Percentiles rank a stretch among this genome's conserved stretches.
Conservation (phyloP, 164 flowering plant genomes). For the Magnolia changhungtana region DNA sequence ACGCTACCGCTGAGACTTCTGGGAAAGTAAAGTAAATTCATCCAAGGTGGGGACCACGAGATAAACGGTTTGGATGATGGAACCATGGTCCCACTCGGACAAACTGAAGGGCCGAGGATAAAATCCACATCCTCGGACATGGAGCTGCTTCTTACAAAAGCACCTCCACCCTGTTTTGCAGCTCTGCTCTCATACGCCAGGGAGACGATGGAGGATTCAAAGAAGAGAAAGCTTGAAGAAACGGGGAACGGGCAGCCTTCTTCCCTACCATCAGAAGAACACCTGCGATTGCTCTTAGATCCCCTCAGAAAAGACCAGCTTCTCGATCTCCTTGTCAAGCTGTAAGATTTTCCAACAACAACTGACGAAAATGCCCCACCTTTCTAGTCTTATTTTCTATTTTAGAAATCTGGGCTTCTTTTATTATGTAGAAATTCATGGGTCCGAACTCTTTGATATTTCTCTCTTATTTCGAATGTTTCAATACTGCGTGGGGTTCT, state of each 20-base stretch:
- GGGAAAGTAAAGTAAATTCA: too few species aligned
- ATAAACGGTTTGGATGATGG: background rate
- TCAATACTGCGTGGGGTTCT: background rate
- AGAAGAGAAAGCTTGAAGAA: slow-evolving; percentile 64
- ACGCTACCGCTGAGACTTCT: too few species aligned
- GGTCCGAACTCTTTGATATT: background rate
- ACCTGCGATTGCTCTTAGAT: slow-evolving; percentile 48
- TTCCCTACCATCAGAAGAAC: slow-evolving; percentile 20
- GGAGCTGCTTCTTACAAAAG: background rate
- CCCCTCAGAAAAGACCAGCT: slow-evolving; percentile 64
- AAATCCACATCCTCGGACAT: background rate
- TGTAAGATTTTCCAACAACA: slow-evolving; percentile 26
- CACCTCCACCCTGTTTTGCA: background rate
- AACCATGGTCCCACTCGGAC: background rate
- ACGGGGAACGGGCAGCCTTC: slow-evolving; percentile 13
- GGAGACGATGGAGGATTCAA: slow-evolving; percentile 43
- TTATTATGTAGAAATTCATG: background rate
- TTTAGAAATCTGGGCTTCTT: background rate
- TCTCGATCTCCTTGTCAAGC: slow-evolving; percentile 53
- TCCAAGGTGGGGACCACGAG: too few species aligned
- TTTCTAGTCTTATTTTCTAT: background rate
- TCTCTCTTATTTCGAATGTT: background rate
- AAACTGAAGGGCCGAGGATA: background rate
- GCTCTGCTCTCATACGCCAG: background rate
- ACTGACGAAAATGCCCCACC: background rate